Evolutionary conservation across 2,329 filamentous ascomycete genomes (phyloP), one percentile per base, ranked within the genome.

Genomic region (Alternaria dauci): DNA sequence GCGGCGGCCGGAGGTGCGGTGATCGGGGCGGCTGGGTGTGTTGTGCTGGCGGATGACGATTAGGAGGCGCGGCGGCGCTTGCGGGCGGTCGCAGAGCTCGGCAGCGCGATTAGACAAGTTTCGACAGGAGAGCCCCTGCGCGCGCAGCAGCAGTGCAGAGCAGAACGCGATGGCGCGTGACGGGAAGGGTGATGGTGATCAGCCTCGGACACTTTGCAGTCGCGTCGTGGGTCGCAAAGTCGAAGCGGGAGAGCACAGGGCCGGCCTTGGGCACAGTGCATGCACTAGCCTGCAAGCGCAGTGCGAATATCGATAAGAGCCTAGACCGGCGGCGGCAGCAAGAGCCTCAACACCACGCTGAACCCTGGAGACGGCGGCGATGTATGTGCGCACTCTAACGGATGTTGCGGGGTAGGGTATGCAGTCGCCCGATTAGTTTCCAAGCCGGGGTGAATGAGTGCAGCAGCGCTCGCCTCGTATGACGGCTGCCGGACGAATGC

Each of bases 121-220:
- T 26, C 18, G 32, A 38, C 7, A 18, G 18, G 36, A 32, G 38
- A 54, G 41, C 26, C 16, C 41, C 42, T 53, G 57, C 50, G 55
- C 62, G 52, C 54, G 59, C 34, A 52, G 52, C 34, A 52, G 52
- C 62, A 59, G 39, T 55, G 47, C 48, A 44, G 38, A 39, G 56
- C 12, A 36, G 46, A 25, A 20, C 11, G 46, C 39, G 61, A 63
- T 55, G 61, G 39, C 58, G 61, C 57, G 51, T 64, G 52, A 60
- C 58, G 56, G 54, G 54, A 57, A 59, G 53, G 62, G 61, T 63
- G 68, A 66, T 67, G 62, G 64, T 62, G 67, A 66, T 69, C 67
- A 52, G 59, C 66, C 57, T 62, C 65, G 60, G 61, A 46, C 53
- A 52, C 51, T 63, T 59, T 52, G 65, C 55, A 52, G 62, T 62